Conservation (phyloP, 257 asterid species). For the Solanum ossicruentum region DNA sequence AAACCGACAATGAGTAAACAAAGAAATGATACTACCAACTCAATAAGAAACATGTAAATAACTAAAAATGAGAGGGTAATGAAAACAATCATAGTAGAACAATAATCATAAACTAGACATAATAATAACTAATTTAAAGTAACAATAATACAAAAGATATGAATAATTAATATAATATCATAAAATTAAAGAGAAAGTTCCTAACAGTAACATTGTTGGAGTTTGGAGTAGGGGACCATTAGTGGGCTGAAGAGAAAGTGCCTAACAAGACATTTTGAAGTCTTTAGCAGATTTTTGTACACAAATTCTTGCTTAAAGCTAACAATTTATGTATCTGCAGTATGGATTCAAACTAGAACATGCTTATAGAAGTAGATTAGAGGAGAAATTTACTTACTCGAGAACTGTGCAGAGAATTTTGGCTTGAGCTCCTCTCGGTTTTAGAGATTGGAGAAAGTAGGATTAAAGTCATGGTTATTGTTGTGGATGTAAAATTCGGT, state of each 20-base stretch:
- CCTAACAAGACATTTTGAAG: slow-evolving; percentile 62
- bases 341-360: background rate
- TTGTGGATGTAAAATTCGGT: no score
- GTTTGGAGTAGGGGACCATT: slow-evolving; percentile 81
- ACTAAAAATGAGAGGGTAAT: no score
- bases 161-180: no score
- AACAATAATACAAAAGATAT: no score
- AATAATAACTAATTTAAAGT: no score
- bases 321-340: background rate
- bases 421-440: background rate
- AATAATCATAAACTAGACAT: no score
- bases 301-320: background rate
- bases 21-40: no score
- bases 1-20: no score
- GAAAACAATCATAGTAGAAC: no score
- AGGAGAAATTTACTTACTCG: background rate
- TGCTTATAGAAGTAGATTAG: background rate
- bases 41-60: no score
- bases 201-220: background rate
- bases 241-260: slow-evolving; percentile 82
- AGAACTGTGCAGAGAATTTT: background rate
- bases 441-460: background rate
- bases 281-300: slow-evolving; percentile 1
- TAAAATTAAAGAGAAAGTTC: no score
- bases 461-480: background rate